Conservation (phyloP, 2,329 filamentous ascomycete species). For the Gnomoniopsis smithogilvyi region DNA sequence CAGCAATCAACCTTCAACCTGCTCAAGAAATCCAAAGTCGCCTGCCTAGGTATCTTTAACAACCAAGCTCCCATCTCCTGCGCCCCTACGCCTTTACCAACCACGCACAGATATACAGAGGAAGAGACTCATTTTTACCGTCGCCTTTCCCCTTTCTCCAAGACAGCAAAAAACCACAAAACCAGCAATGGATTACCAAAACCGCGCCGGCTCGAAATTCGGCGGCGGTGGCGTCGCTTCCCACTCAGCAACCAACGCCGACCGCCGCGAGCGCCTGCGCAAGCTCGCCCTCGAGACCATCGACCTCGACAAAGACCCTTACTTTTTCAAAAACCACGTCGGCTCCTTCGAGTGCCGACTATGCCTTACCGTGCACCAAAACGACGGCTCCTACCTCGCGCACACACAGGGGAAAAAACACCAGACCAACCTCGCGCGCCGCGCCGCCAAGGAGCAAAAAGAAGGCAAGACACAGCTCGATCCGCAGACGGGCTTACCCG, state of each 20-base stretch:
- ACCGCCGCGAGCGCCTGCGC: slow-evolving; percentile 93
- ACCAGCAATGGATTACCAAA: slow-evolving; percentile 69
- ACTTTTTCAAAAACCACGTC: slow-evolving; percentile 99
- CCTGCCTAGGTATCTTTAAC: too few species aligned
- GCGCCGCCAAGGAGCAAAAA: slow-evolving; percentile 92
- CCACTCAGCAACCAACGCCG: slow-evolving; percentile 88
- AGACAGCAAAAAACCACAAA: background rate
- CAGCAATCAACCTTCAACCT: too few species aligned
- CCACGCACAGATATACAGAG: too few species aligned
- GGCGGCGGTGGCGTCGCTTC: slow-evolving; percentile 96
- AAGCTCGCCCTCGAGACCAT: slow-evolving; percentile 98
- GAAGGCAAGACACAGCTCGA: slow-evolving; percentile 73
- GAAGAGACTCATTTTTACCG: too few species aligned
- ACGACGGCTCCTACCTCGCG: slow-evolving; percentile 97
- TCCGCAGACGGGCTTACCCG: slow-evolving; percentile 65
- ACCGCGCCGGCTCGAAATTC: slow-evolving; percentile 95
- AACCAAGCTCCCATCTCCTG: too few species aligned
- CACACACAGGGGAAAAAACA: slow-evolving; percentile 99
- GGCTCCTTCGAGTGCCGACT: slow-evolving; percentile 97
- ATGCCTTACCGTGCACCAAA: slow-evolving; percentile 96
- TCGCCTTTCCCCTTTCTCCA: too few species aligned
- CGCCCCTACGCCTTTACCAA: too few species aligned
- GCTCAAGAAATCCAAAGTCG: too few species aligned
- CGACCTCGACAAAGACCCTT: slow-evolving; percentile 98
- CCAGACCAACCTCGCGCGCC: slow-evolving; percentile 94